phyloP scores from a whole-genome alignment of 768 basidiomycete genomes.

The Mycena belliarum region DNA sequence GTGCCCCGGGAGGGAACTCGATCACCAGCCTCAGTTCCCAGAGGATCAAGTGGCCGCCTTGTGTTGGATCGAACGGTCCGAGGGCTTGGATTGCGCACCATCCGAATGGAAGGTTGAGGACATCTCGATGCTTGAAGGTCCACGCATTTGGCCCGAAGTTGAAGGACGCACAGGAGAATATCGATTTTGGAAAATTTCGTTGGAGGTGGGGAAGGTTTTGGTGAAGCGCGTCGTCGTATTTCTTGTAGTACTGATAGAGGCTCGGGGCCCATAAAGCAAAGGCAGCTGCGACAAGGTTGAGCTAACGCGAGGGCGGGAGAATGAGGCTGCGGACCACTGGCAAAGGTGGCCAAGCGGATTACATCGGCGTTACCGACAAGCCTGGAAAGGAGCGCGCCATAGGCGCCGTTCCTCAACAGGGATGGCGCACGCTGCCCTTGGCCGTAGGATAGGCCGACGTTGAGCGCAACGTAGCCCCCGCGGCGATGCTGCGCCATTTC shows the following conservation, averaged over 20 bases:
- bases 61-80: slow-evolving; percentile 27
- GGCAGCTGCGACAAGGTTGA: neutral
- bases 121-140: slow-evolving; percentile 28
- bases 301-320: no score
- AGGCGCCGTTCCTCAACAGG: neutral
- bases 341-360: neutral
- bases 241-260: slow-evolving; percentile 9
- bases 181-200: slow-evolving; percentile 17
- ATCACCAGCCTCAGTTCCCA: slow-evolving; percentile 29
- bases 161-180: slow-evolving; percentile 29
- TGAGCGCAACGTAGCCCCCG: neutral
- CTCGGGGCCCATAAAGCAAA: slow-evolving; percentile 20
- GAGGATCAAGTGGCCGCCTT: slow-evolving; percentile 34
- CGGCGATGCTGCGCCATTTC: neutral
- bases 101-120: slow-evolving; percentile 30
- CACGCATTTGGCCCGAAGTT: slow-evolving; percentile 28
- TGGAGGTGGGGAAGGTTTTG: neutral
- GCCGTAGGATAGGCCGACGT: neutral
- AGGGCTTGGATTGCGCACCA: slow-evolving; percentile 32
- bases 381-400: neutral
- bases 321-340: neutral
- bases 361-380: neutral
- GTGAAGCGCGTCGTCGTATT: neutral
- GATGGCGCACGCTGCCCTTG: neutral
- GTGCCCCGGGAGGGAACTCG: slow-evolving; percentile 26